Percentiles rank a stretch among this genome's conserved stretches.
phyloP scores from a whole-genome alignment of 768 basidiomycete species.

The Lentinula boryana region DNA sequence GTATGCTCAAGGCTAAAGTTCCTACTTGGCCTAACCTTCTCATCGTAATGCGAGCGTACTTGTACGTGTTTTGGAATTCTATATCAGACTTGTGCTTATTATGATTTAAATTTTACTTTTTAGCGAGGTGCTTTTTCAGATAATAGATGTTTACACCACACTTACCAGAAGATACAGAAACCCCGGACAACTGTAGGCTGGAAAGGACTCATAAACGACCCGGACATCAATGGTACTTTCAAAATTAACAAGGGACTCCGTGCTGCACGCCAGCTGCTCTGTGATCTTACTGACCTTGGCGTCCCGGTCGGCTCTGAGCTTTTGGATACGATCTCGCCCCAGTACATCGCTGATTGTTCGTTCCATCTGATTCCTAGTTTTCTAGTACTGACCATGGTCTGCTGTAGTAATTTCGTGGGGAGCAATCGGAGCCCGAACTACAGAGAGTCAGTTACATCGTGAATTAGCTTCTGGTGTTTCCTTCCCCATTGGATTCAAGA shows the following conservation, averaged over 20 bases:
- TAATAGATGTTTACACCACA: neutral
- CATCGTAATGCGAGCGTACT: slow-evolving; percentile 96
- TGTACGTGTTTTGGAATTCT: slow-evolving; percentile 48
- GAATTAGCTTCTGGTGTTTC: slow-evolving; percentile 95
- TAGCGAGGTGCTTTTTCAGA: slow-evolving; percentile 26
- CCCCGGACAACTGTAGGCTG: slow-evolving; percentile 96
- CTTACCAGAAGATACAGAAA: slow-evolving; percentile 47
- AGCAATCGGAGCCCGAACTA: slow-evolving; percentile 95
- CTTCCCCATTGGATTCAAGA: slow-evolving; percentile 99
- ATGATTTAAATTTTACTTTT: slow-evolving; percentile 8
- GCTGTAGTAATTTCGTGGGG: slow-evolving; percentile 77
- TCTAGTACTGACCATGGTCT: slow-evolving; percentile 6
- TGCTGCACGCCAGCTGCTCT: slow-evolving; percentile 81
- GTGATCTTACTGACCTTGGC: slow-evolving; percentile 84
- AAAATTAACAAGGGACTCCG: slow-evolving; percentile 95
- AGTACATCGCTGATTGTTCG: slow-evolving; percentile 74
- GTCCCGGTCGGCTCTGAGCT: slow-evolving; percentile 94
- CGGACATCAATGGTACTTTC: slow-evolving; percentile 92
- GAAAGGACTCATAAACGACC: slow-evolving; percentile 92
- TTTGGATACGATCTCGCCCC: slow-evolving; percentile 79
- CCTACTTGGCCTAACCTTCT: slow-evolving; percentile 68
- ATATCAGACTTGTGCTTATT: slow-evolving; percentile 4
- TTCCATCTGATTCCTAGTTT: slow-evolving; percentile 5
- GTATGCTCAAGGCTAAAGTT: slow-evolving; percentile 62
- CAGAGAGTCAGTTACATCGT: slow-evolving; percentile 94